Conservation (phyloP, 345 rosid species). For the Litchi chinensis region DNA sequence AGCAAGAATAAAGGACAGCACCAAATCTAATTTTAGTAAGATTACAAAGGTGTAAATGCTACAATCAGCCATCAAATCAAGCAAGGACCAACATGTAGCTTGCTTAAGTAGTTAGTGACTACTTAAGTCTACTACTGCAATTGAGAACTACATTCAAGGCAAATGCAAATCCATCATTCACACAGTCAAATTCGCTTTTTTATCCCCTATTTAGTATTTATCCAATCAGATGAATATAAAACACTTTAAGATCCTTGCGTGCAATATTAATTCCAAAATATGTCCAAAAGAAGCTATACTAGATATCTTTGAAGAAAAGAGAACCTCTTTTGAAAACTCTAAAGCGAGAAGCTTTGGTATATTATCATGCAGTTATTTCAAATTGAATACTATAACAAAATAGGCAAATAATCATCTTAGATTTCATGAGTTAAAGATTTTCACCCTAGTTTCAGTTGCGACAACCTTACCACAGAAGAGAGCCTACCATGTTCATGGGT, state of each 20-base stretch:
- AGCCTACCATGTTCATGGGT: neutral
- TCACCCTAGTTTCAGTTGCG: neutral
- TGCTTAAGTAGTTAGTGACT: neutral
- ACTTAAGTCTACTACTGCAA: neutral
- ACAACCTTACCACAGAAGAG: neutral
- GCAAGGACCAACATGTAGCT: neutral
- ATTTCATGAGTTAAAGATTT: neutral
- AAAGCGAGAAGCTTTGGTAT: neutral
- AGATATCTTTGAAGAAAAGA: neutral
- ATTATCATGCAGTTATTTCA: neutral
- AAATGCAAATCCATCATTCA: too few species aligned
- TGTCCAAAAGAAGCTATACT: neutral
- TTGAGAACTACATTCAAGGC: neutral
- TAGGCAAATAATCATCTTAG: neutral
- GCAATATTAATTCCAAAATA: too few species aligned
- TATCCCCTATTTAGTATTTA: neutral
- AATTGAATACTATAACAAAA: neutral
- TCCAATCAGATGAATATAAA: neutral
- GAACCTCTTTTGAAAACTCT: neutral
- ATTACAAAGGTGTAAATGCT: neutral
- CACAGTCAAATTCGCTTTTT: neutral
- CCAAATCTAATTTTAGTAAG: neutral
- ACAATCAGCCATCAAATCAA: neutral
- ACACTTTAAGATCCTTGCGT: neutral
- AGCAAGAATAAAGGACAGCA: neutral